Evolutionary conservation across 768 basidiomycete genomes (phyloP).

Genomic region (Suillus spraguei): DNA sequence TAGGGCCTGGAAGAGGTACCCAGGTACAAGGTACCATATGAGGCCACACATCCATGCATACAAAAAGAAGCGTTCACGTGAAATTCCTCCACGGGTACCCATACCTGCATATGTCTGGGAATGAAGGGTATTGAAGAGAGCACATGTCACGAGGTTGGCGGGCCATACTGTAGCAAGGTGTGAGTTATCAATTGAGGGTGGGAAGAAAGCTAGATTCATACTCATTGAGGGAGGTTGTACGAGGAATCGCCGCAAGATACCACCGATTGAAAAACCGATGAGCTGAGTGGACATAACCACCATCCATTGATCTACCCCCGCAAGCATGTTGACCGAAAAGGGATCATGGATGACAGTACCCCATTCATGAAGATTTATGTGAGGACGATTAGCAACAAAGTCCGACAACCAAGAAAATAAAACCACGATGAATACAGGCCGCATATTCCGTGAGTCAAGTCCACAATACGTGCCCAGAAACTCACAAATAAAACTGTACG

Average conservation of each 20-base stretch:
- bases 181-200: not conserved
- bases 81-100: slow-evolving; percentile 46
- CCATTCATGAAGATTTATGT: not conserved
- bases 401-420: not conserved
- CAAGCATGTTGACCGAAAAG: no score
- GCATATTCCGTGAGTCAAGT: slow-evolving; percentile 7
- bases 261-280: slow-evolving; percentile 64
- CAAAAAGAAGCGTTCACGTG: slow-evolving; percentile 55
- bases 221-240: slow-evolving; percentile 64
- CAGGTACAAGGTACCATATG: slow-evolving; percentile 64
- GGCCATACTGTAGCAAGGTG: slow-evolving; percentile 62
- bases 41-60: slow-evolving; percentile 38
- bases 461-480: slow-evolving; percentile 16
- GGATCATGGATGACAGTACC: not conserved
- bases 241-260: slow-evolving; percentile 59
- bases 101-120: slow-evolving; percentile 49
- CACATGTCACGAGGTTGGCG: slow-evolving; percentile 66
- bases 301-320: slow-evolving; percentile 53
- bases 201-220: slow-evolving; percentile 25
- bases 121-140: slow-evolving; percentile 76
- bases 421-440: slow-evolving; percentile 4
- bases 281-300: slow-evolving; percentile 73
- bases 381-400: not conserved
- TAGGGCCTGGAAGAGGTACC: slow-evolving; percentile 70
- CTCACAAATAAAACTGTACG: slow-evolving; percentile 51